Evolutionary conservation across 1,284 basidiomycete genomes (phyloP).

Genomic region (Apiotrichum sp.): DNA sequence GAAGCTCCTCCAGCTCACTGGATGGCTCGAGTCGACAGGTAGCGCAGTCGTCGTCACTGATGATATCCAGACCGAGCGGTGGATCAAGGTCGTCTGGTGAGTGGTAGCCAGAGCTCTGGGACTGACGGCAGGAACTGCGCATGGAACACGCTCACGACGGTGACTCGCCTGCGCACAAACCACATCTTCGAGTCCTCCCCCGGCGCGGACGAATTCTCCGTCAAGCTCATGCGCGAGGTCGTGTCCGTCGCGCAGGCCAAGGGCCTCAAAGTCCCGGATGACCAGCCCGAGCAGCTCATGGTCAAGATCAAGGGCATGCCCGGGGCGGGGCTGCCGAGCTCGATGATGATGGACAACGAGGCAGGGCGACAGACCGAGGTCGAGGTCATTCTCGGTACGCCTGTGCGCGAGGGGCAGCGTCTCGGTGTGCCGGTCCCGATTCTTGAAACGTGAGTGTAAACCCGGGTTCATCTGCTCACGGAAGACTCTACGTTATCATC

Average conservation of each 20-base stretch:
- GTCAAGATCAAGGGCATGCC: conserved; percentile 35
- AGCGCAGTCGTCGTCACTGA: conserved; percentile 43
- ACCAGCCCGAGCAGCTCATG: conserved; percentile 38
- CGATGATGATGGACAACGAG: conserved; percentile 44
- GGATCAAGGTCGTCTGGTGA: conserved; percentile 50
- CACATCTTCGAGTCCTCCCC: conserved; percentile 39
- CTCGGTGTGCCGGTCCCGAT: conserved; percentile 44
- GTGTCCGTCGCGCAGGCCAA: conserved; percentile 45
- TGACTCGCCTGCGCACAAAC: conserved; percentile 38
- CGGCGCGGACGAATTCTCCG: conserved; percentile 32
- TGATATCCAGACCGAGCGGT: conserved; percentile 50
- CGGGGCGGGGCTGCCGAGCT: conserved; percentile 39
- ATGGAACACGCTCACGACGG: conserved; percentile 44
- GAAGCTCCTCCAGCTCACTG: conserved; percentile 38
- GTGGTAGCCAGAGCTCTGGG: background rate
- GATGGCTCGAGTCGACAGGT: conserved; percentile 37
- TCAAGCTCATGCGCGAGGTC: conserved; percentile 43
- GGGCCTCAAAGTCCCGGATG: conserved; percentile 42
- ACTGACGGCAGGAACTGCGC: conserved; percentile 29
- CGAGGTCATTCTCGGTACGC: conserved; percentile 45
- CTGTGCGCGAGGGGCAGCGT: conserved; percentile 43
- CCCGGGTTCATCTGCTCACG: background rate
- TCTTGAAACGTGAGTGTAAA: conserved; percentile 37
- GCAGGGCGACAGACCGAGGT: conserved; percentile 37
- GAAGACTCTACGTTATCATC: conserved; percentile 39